A percentile compares a stretch with the other conserved stretches of the same genome.
phyloP scores from a whole-genome alignment of 805 yeast genomes.

The Wickerhamiella sergipiensis region DNA sequence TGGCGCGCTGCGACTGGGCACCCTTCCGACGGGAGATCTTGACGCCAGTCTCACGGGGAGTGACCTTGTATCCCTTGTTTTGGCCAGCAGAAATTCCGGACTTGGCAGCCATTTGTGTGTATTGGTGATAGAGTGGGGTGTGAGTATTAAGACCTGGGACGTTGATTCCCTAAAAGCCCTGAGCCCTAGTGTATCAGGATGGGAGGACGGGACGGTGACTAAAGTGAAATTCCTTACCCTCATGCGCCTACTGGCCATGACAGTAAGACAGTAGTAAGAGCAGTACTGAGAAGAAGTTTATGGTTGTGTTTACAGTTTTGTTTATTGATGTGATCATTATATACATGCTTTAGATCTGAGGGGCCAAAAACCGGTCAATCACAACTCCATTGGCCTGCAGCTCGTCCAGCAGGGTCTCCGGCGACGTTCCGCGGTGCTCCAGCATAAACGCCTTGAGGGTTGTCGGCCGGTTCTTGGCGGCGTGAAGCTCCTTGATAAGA shows the following conservation, averaged over 20 bases:
- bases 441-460: constrained; percentile 36
- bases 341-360: neutral
- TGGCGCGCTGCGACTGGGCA: constrained; percentile 87
- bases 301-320: no score
- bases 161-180: neutral
- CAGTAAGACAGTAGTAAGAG: no score
- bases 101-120: constrained; percentile 34
- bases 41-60: constrained; percentile 70
- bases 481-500: constrained; percentile 31
- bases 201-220: no score
- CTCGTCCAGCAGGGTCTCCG: constrained; percentile 36
- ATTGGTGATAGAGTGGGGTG: neutral
- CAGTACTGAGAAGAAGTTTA: no score
- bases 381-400: constrained; percentile 32
- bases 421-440: constrained; percentile 31
- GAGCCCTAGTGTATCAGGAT: neutral
- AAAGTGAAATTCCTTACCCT: neutral
- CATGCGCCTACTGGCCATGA: no score
- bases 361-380: neutral
- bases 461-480: neutral
- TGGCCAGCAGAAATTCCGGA: constrained; percentile 89
- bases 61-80: constrained; percentile 98
- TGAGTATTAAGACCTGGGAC: neutral
- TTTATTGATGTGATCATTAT: no score
- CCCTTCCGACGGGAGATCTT: constrained; percentile 95